These are phyloP conservation scores for Salvia splendens DNA, from an alignment of 257 asterid species.

Conservation along the genomic window DNA sequence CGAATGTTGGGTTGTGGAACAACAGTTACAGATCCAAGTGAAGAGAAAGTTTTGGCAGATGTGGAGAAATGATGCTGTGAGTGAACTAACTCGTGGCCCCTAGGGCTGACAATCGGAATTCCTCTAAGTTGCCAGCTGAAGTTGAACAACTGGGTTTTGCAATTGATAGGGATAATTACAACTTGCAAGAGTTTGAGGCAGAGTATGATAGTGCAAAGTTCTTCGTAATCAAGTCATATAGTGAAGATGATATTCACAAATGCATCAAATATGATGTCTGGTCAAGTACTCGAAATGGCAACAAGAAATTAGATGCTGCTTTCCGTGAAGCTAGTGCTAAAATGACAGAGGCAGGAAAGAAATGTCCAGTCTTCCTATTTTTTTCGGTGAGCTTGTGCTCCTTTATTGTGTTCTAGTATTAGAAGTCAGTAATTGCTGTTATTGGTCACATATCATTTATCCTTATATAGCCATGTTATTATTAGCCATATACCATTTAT, in stretches of 20 bases:
- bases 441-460: neutral
- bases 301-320: constrained; percentile 69
- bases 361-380: constrained; percentile 69
- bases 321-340: constrained; percentile 54
- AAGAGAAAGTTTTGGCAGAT: constrained; percentile 47
- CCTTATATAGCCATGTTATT: neutral
- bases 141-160: constrained; percentile 40
- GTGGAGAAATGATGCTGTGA: constrained; percentile 47
- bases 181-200: constrained; percentile 54
- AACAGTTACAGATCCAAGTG: constrained; percentile 42
- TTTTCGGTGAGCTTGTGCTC: constrained; percentile 56
- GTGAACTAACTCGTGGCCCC: constrained; percentile 91
- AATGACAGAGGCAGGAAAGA: constrained; percentile 47
- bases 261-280: constrained; percentile 82
- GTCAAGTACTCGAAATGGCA: constrained; percentile 87
- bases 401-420: neutral
- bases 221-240: constrained; percentile 77
- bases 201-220: constrained; percentile 68
- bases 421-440: neutral
- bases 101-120: constrained; percentile 47
- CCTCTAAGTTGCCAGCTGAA: constrained; percentile 41
- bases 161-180: constrained; percentile 51
- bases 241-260: constrained; percentile 84
- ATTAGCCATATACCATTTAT: neutral
- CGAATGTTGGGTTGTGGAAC: constrained; percentile 51